A percentile compares a stretch with the other conserved stretches of the same genome.
Conservation (phyloP, 805 yeast species). For the Saccharomycopsis sp. region DNA sequence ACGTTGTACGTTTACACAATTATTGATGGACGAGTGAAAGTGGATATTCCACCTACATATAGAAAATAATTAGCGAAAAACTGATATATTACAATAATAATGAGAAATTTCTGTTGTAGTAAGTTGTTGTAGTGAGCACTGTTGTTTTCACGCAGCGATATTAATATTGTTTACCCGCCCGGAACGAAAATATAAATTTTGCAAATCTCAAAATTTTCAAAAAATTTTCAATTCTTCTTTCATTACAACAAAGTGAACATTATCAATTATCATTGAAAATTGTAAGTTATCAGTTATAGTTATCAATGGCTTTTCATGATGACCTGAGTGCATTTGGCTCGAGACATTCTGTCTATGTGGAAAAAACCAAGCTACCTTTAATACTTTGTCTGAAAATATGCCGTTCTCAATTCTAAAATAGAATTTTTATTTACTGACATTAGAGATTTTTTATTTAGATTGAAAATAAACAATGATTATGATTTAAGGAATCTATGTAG, state of each 20-base stretch:
- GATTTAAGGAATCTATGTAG: too few species aligned
- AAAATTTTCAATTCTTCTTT: background rate
- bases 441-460: too few species aligned
- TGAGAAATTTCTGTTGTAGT: too few species aligned
- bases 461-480: too few species aligned
- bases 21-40: conserved; percentile 77
- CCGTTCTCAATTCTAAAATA: too few species aligned
- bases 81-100: too few species aligned
- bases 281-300: background rate
- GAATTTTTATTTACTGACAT: too few species aligned
- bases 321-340: conserved; percentile 99
- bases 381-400: conserved; percentile 34
- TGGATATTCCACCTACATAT: conserved; percentile 77
- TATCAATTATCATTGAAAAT: background rate
- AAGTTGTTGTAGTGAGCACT: too few species aligned
- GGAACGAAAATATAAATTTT: too few species aligned
- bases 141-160: too few species aligned
- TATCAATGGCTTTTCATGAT: conserved; percentile 44
- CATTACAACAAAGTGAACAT: background rate
- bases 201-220: too few species aligned
- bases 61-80: conserved; percentile 40
- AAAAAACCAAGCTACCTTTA: conserved; percentile 97
- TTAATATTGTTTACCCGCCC: too few species aligned
- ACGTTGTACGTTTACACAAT: conserved; percentile 81
- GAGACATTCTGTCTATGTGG: conserved; percentile 96